Base-by-base conservation (phyloP, 768 basidiomycete species). In the Clitopilus hobsonii region DNA sequence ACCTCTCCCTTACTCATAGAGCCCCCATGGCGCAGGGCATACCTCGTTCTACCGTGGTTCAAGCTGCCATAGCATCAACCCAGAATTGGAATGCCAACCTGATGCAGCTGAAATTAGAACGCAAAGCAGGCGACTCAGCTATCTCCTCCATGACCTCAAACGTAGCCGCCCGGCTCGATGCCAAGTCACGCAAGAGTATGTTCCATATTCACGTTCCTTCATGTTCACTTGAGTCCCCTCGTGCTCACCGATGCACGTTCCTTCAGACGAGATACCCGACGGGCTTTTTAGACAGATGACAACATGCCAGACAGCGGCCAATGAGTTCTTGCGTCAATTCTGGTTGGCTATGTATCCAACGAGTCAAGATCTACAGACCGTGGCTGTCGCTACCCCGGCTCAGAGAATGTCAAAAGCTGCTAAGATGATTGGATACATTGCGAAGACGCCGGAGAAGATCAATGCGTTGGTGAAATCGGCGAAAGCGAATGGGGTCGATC, bases 251-350 rank as follows among this genome's bases (percentile, higher is more conserved):
- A 10, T 25, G 48, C 49, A 18, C 20, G 16, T 41, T 45, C 41
- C 18, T 52, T 26, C 56, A 96, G 93, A 82, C 57, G 86, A 90
- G 36, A 84, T 99, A 28, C 91, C 94, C 0, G 83, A 89, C 50
- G 78, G 76, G 1, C 74, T 96, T 32, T 85, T 91, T 62, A 78
- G 83, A 54, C 86, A 94, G 71, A 88, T 98, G 82, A 85, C 83
- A 16, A 89, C 89, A 0, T 93, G 91, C 63, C 94, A 97, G 65
- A 92, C 92, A 1, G 89, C 95, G 2, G 88, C 95, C 10, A 94
- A 93, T 63, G 97, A 99, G 66, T 97, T 98, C 67, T 76, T 99
- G 13, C 86, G 96, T 25, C 97, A 98, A 67, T 98, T 94, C 67
- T 98, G 95, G 94, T 80, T 86, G 1, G 82, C 93, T 1, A 81